phyloP scores from a whole-genome alignment of 2,329 filamentous ascomycete genomes.

The Botrytis paeoniae region DNA sequence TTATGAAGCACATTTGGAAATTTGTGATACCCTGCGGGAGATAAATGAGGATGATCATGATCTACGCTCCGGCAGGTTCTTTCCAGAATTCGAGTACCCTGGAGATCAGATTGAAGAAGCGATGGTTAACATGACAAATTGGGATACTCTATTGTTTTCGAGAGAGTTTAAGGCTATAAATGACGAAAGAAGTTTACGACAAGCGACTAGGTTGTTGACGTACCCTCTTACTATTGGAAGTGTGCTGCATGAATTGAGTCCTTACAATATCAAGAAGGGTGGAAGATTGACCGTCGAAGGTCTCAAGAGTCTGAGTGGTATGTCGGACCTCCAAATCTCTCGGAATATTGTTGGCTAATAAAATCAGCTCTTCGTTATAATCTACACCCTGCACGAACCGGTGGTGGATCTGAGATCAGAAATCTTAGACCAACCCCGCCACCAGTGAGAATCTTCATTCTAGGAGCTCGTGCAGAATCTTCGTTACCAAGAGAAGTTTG shows the following conservation, averaged over 20 bases:
- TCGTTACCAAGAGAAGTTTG: slow-evolving; percentile 91
- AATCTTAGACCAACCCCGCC: slow-evolving; percentile 81
- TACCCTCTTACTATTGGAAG: slow-evolving; percentile 92
- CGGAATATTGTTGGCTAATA: background rate
- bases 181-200: slow-evolving; percentile 83
- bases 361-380: slow-evolving; percentile 80
- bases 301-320: slow-evolving; percentile 89
- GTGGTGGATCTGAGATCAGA: slow-evolving; percentile 70
- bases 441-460: slow-evolving; percentile 85
- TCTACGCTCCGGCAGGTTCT: slow-evolving; percentile 82
- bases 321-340: slow-evolving; percentile 37
- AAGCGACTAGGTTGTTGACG: slow-evolving; percentile 88
- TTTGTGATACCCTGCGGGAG: slow-evolving; percentile 86
- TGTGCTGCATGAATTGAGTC: slow-evolving; percentile 89
- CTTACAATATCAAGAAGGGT: slow-evolving; percentile 75
- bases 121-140: slow-evolving; percentile 95
- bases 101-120: slow-evolving; percentile 88
- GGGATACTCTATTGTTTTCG: slow-evolving; percentile 95
- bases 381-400: slow-evolving; percentile 79
- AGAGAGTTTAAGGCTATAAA: slow-evolving; percentile 89
- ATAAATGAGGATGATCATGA: slow-evolving; percentile 99
- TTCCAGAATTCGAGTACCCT: slow-evolving; percentile 91
- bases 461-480: slow-evolving; percentile 95
- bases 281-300: slow-evolving; percentile 82
- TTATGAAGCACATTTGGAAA: slow-evolving; percentile 86